These are phyloP conservation scores for Brettanomyces sp. DNA, from an alignment of 805 yeast species.

Conservation along the genomic window DNA sequence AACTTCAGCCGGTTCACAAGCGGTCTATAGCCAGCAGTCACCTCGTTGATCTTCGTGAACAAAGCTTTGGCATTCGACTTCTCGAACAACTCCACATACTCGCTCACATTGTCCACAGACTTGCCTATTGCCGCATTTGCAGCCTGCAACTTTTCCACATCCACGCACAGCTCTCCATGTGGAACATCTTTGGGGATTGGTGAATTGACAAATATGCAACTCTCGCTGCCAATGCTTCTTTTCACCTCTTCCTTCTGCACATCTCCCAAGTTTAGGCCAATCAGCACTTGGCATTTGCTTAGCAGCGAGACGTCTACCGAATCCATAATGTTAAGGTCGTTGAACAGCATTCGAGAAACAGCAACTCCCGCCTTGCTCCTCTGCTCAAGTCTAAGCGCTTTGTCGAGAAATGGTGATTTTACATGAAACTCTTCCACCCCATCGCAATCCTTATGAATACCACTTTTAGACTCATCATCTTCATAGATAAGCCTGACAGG, in stretches of 20 bases:
- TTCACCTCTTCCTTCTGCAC: not conserved
- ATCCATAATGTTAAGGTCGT: slow-evolving; percentile 23
- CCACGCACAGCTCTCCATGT: slow-evolving; percentile 10
- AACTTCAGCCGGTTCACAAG: slow-evolving; percentile 15
- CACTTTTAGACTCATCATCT: too few relatives aligned
- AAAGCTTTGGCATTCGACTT: slow-evolving; percentile 20
- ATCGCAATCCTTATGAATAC: not conserved
- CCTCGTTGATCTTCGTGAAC: slow-evolving; percentile 18
- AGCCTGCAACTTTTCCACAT: slow-evolving; percentile 15
- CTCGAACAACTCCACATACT: slow-evolving; percentile 18
- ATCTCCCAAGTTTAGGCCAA: slow-evolving; percentile 1
- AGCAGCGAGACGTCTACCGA: slow-evolving; percentile 9
- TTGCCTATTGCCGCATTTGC: slow-evolving; percentile 22
- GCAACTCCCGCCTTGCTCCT: slow-evolving; percentile 11
- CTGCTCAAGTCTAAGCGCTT: slow-evolving; percentile 18
- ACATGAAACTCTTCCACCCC: slow-evolving; percentile 10
- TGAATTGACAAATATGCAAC: slow-evolving; percentile 19
- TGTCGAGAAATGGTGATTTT: slow-evolving; percentile 22
- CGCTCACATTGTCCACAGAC: slow-evolving; percentile 18
- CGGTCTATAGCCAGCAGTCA: slow-evolving; percentile 24
- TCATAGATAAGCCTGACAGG: slow-evolving; percentile 11
- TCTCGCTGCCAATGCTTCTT: slow-evolving; percentile 3
- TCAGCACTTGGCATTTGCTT: slow-evolving; percentile 1
- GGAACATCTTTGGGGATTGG: slow-evolving; percentile 1
- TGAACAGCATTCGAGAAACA: slow-evolving; percentile 17